Evolutionary conservation across 306 rosid species (phyloP), one percentile per base, ranked within the genome.

Genomic region (Lotus japonicus): DNA sequence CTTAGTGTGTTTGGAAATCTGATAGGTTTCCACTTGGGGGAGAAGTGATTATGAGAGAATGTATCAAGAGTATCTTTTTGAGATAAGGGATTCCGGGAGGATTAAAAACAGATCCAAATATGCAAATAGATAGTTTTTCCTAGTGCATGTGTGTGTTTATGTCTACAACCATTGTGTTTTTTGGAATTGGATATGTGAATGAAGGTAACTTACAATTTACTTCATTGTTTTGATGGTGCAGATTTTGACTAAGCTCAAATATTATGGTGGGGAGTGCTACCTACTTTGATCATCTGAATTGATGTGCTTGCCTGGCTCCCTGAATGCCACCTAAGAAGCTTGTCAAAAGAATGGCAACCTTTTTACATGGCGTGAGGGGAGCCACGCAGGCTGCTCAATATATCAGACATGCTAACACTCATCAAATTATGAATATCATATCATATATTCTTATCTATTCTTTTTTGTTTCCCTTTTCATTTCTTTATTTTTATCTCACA

Each of bases 251-350:
- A 45, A 66, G 72, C 21, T 46, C 4, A 45, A 60, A 71, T 13
- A 9, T 4, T 3, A 21, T 21, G 26, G 26, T 21, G 26, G 33
- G 1, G 9, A 14, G 2, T 53, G 46, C 9, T 35, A 4, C 13
- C 14, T 19, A 8, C 36, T 2, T 11, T 38, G 2, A 7, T 38
- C 3, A 17, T 44, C 18, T 54, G 43, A 28, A 53, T 58, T 52
- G 33, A 72, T 49, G 41, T 7, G 70, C 57, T 41, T 83, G 96
- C 89, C 94, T 90, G 95, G 89, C 91, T 90, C 89, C 96, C 89
- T 90, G 94, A 65, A 90, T 87, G 95, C 91, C 96, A 90, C 81
- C 10, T 90, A 82, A 70, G 79, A 71, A 82, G 83, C 74, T 74
- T 85, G 78, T 67, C 69, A 83, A 71, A 39, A 19, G 5, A 17